Percentiles rank a stretch among this genome's conserved stretches.
Evolutionary conservation across 176 grass and related monocot genomes (phyloP).

Genomic region (Paspalum vaginatum): DNA sequence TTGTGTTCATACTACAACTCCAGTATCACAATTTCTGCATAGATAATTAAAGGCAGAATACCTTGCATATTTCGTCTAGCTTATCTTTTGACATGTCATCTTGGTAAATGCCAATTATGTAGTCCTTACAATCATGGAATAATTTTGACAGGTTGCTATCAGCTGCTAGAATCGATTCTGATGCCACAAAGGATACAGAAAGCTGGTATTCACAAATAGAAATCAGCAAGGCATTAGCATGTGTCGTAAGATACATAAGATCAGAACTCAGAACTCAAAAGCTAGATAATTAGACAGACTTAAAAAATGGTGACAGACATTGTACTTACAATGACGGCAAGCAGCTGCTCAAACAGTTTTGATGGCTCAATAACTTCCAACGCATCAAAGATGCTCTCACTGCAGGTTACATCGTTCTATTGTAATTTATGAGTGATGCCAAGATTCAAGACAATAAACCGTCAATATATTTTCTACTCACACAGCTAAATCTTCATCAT

Average conservation of each 20-base stretch:
- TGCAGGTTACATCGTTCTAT: constrained; percentile 41
- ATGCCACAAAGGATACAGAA: constrained; percentile 75
- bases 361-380: constrained; percentile 81
- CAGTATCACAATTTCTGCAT: background rate
- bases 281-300: background rate
- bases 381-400: constrained; percentile 79
- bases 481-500: constrained; percentile 97
- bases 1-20: constrained; percentile 1
- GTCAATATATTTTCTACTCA: constrained; percentile 54
- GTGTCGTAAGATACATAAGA: constrained; percentile 21
- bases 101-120: constrained; percentile 54
- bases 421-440: constrained; percentile 22
- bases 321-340: constrained; percentile 66
- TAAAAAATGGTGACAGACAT: background rate
- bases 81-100: constrained; percentile 61
- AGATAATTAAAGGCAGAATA: constrained; percentile 40
- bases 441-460: constrained; percentile 20
- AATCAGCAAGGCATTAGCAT: constrained; percentile 15
- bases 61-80: constrained; percentile 78
- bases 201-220: constrained; percentile 64
- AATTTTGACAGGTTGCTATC: constrained; percentile 70
- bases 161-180: constrained; percentile 58
- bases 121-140: constrained; percentile 87
- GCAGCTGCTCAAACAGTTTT: constrained; percentile 86
- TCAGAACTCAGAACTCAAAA: constrained; percentile 1